Percentiles rank a stretch among this genome's conserved stretches.
Evolutionary conservation across 495 filamentous ascomycete genomes (phyloP).

Genomic region (Thozetella sp.): DNA sequence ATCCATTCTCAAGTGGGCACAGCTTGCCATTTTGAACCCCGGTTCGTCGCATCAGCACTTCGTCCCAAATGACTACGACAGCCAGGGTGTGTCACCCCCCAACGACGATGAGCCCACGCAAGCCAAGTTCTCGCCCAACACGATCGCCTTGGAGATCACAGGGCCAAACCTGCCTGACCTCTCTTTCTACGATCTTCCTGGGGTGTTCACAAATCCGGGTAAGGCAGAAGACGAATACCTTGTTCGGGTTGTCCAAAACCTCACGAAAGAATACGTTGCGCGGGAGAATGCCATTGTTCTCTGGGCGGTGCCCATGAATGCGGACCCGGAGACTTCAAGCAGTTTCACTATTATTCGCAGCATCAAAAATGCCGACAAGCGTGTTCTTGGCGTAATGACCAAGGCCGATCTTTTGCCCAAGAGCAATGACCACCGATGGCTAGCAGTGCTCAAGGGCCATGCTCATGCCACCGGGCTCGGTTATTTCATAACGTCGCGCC

Average conservation of each 20-base stretch:
- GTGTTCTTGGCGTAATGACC: constrained; percentile 77
- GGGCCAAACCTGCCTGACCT: constrained; percentile 68
- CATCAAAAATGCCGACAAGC: constrained; percentile 50
- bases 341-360: constrained; percentile 64
- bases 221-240: constrained; percentile 65
- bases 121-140: constrained; percentile 77
- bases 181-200: constrained; percentile 81
- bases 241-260: constrained; percentile 65
- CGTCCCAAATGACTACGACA: constrained; percentile 43
- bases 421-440: constrained; percentile 55
- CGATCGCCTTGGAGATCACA: constrained; percentile 72
- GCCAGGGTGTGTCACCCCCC: constrained; percentile 22
- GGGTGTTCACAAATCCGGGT: constrained; percentile 69
- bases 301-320: constrained; percentile 73
- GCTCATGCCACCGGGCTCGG: constrained; percentile 61
- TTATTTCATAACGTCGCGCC: constrained; percentile 62
- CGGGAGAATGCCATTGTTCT: constrained; percentile 70
- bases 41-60: constrained; percentile 40
- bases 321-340: constrained; percentile 71
- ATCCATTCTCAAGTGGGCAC: constrained; percentile 65
- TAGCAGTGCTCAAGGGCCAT: constrained; percentile 56
- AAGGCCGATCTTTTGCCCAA: constrained; percentile 71
- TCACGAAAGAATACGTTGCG: constrained; percentile 67
- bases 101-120: constrained; percentile 34
- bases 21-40: constrained; percentile 73